Conservation (phyloP, 2,329 filamentous ascomycete species). For the Parastagonospora nodorum region DNA sequence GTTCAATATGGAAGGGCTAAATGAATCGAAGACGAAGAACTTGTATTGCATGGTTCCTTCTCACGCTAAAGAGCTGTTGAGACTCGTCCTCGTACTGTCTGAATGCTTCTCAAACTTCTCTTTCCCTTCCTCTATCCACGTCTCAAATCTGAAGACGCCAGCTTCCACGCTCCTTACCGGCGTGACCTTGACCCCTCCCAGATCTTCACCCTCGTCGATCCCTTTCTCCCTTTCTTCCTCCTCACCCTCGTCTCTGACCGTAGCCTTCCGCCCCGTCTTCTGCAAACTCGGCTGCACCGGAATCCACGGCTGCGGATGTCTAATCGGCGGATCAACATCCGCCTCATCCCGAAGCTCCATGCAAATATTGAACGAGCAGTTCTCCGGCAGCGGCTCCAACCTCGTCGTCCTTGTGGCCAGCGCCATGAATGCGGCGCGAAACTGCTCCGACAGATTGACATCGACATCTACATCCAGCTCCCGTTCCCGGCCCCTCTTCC, state of each 20-base stretch:
- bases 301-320: slow-evolving; percentile 64
- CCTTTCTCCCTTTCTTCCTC: slow-evolving; percentile 14
- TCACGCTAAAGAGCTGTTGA: slow-evolving; percentile 24
- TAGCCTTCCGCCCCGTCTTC: slow-evolving; percentile 35
- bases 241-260: slow-evolving; percentile 17
- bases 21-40: too few relatives aligned
- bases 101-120: slow-evolving; percentile 50
- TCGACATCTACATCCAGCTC: slow-evolving; percentile 28
- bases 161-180: slow-evolving; percentile 67
- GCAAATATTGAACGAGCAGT: slow-evolving; percentile 76
- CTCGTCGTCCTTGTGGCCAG: slow-evolving; percentile 65
- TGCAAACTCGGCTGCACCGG: slow-evolving; percentile 59
- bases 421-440: slow-evolving; percentile 69
- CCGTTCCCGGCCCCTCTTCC: slow-evolving; percentile 12
- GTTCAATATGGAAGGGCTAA: not conserved
- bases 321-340: slow-evolving; percentile 52
- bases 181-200: slow-evolving; percentile 61
- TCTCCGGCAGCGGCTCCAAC: slow-evolving; percentile 62
- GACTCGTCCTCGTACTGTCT: slow-evolving; percentile 18
- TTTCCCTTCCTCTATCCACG: slow-evolving; percentile 71
- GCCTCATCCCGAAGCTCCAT: slow-evolving; percentile 71
- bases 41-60: too few relatives aligned
- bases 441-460: slow-evolving; percentile 72
- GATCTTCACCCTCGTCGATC: slow-evolving; percentile 38
- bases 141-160: slow-evolving; percentile 69